Conservation (phyloP, 345 rosid species). For the Linum tenue region DNA sequence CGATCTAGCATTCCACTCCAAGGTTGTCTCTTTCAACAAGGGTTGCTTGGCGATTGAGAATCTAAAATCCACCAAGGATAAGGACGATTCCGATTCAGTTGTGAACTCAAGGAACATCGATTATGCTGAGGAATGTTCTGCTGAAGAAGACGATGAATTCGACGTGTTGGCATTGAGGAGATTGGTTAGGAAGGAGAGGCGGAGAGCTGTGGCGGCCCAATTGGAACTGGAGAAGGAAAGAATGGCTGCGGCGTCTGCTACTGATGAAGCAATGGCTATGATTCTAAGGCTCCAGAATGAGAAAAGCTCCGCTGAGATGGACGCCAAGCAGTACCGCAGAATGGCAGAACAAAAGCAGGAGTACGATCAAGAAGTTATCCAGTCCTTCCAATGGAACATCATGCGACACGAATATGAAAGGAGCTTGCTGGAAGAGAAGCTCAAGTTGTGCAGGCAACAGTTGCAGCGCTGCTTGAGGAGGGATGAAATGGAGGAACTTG, state of each 20-base stretch:
- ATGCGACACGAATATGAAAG: constrained; percentile 37
- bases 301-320: constrained; percentile 50
- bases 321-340: constrained; percentile 47
- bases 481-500: constrained; percentile 23
- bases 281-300: constrained; percentile 61
- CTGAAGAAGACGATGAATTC: constrained; percentile 53
- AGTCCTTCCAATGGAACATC: constrained; percentile 45
- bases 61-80: neutral
- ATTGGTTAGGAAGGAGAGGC: constrained; percentile 54
- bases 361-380: constrained; percentile 49
- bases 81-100: neutral
- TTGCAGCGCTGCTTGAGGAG: constrained; percentile 15
- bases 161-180: constrained; percentile 45
- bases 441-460: constrained; percentile 21
- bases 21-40: constrained; percentile 13
- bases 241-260: constrained; percentile 58
- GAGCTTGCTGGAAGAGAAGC: constrained; percentile 25
- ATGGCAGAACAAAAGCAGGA: constrained; percentile 48
- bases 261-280: constrained; percentile 82
- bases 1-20: constrained; percentile 15
- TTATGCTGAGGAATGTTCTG: constrained; percentile 17
- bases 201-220: constrained; percentile 28
- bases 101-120: constrained; percentile 16
- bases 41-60: constrained; percentile 16
- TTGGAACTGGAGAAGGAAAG: constrained; percentile 72